Evolutionary conservation across 2,329 filamentous ascomycete genomes (phyloP), one percentile per base, ranked within the genome.

Genomic region (Aspergillus novoparasiticus): DNA sequence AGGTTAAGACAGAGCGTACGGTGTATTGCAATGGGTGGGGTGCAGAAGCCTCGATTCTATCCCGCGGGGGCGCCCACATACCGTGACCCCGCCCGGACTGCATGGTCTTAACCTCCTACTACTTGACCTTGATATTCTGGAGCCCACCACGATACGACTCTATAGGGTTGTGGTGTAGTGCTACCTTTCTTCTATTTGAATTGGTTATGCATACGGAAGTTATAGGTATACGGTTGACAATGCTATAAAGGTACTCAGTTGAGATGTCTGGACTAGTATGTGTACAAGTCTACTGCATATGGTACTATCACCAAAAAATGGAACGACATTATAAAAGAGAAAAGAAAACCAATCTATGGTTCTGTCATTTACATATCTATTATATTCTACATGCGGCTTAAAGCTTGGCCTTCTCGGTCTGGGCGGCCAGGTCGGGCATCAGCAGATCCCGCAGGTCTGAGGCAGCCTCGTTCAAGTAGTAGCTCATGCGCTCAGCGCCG

Each of bases 381-480:
- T 51, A 62, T 57, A 62, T 57, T 30, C 39, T 92, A 97, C 78
- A 97, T 81, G 28, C 48, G 28, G 19, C 48, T 30, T 55, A 55
- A 39, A 55, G 30, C 86, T 97, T 97, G 30, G 94, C 88, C 86
- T 96, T 96, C 69, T 91, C 86, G 21, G 87, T 78, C 79, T 94
- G 89, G 39, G 76, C 74, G 39, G 72, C 68, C 51, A 97, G 79
- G 54, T 91, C 93, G 26, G 92, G 90, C 73, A 92, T 81, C 78
- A 99, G 86, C 59, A 99, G 80, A 70, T 97, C 94, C 68, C 94
- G 87, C 77, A 99, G 88, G 68, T 99, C 95, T 65, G 88, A 86
- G 1, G 94, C 95, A 0, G 95, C 94, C 81, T 99, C 95, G 74
- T 93, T 96, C 69, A 99, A 84, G 81, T 93, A 99, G 85, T 94